Evolutionary conservation across 345 rosid genomes (phyloP).

Genomic region (Raphanus raphanistrum): DNA sequence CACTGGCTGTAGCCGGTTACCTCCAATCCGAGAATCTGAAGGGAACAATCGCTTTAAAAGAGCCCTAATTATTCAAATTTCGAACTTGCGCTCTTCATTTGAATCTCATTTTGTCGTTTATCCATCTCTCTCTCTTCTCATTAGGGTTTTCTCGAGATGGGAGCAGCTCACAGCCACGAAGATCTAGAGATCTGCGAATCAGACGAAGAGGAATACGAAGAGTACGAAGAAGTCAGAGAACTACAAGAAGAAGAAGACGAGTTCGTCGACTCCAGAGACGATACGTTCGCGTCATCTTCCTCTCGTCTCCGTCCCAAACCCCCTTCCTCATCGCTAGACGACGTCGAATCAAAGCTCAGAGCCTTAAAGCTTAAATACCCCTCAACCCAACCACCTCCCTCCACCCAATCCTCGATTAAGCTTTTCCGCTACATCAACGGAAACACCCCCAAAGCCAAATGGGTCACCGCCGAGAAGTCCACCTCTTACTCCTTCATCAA

Average conservation of each 20-base stretch:
- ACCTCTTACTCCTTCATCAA: conserved; percentile 58
- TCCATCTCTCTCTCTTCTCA: neutral
- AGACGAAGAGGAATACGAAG: conserved; percentile 50
- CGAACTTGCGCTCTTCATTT: conserved; percentile 38
- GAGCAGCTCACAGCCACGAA: conserved; percentile 67
- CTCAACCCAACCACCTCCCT: conserved; percentile 29
- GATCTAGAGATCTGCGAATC: conserved; percentile 67
- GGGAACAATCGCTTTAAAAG: neutral
- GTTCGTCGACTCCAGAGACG: conserved; percentile 53
- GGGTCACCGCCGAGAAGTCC: conserved; percentile 67
- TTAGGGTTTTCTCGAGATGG: conserved; percentile 43
- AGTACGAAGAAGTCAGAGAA: conserved; percentile 44
- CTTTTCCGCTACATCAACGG: conserved; percentile 73
- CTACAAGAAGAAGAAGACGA: conserved; percentile 50
- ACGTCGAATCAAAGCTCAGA: conserved; percentile 63
- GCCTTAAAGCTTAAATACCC: conserved; percentile 69
- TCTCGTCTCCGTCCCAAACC: conserved; percentile 40
- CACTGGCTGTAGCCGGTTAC: conserved; percentile 33
- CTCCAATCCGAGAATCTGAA: neutral
- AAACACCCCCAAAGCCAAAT: conserved; percentile 78
- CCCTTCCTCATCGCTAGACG: conserved; percentile 62
- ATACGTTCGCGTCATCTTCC: conserved; percentile 50
- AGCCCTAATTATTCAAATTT: conserved; percentile 57
- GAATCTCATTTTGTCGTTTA: conserved; percentile 16
- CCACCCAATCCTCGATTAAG: conserved; percentile 48